Evolutionary conservation across 495 filamentous ascomycete genomes (phyloP), one percentile per base, ranked within the genome.

Genomic region (Aspergillus carlsbadensis): DNA sequence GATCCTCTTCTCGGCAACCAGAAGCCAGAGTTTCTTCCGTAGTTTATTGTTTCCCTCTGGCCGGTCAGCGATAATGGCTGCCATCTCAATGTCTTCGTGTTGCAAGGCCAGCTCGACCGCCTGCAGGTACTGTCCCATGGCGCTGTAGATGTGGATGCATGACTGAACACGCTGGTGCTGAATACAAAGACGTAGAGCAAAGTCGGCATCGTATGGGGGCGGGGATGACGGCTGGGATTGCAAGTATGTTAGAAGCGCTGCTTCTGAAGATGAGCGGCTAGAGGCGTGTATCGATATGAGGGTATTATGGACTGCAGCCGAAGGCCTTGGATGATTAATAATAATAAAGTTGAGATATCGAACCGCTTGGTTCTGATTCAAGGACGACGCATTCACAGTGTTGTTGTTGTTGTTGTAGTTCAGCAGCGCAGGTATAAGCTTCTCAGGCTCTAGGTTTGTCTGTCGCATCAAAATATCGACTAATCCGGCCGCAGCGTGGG

Each of bases 251-350:
- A 97, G 84, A 14, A 98, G 84, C 6, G 86, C 87, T 3, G 87
- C 82, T 71, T 98, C 94, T 45, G 94, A 89, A 36, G 81, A 75
- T 6, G 90, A 90, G 14, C 84, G 78, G 63, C 94, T 87, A 2
- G 92, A 92, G 15, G 94, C 95, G 68, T 96, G 96, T 47, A 98
- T 95, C 40, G 91, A 96, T 56, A 98, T 90, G 24, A 98, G 82
- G 0, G 95, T 98, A 68, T 98, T 98, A 71, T 98, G 94, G 20
- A 98, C 86, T n/a, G 94, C 93, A 5, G 94, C 84, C 51, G 96
- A 88, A 4, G 84, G 81, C 11, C 88, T 89, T 31, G 88, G 81
- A 43, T 91, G 85, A 63, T 95, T 87, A 68, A 93, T 91, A 64
- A 98, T 95, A 59, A 92, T 89, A 69, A 91, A 95, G 43, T 90